These are phyloP conservation scores for Thuja plicata DNA, from an alignment of 83 land plant species.

Conservation along the genomic window DNA sequence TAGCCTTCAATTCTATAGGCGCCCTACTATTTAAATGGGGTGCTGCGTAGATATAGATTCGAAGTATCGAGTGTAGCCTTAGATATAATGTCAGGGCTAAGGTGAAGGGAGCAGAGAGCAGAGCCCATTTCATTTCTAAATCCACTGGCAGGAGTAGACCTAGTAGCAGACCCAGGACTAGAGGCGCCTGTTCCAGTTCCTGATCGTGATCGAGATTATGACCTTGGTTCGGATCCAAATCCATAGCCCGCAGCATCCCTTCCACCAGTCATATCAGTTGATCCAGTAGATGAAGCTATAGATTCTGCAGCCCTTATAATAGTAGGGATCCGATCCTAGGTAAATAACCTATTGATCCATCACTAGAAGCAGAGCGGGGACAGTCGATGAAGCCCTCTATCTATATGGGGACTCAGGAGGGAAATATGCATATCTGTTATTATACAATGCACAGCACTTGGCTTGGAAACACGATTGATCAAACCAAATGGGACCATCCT, in stretches of 20 bases:
- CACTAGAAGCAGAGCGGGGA: slow-evolving; percentile 1
- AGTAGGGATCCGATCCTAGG: not conserved
- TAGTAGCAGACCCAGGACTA: not conserved
- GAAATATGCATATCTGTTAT: not conserved
- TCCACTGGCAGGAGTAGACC: not conserved
- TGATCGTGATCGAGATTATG: not conserved
- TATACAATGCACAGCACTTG: slow-evolving; percentile 1
- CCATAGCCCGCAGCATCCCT: not conserved
- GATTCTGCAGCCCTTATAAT: no score
- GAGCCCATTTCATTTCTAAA: not conserved
- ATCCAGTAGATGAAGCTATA: not conserved
- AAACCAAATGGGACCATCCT: not conserved
- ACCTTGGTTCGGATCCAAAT: not conserved
- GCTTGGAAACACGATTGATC: slow-evolving; percentile 3
- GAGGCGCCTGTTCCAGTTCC: not conserved
- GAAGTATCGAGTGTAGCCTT: not conserved
- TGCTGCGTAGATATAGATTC: not conserved
- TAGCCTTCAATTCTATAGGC: no score
- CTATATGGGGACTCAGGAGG: not conserved
- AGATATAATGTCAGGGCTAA: not conserved
- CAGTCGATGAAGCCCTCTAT: not conserved
- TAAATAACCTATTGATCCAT: not conserved
- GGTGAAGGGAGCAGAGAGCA: not conserved
- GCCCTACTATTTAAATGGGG: not conserved
- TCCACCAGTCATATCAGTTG: not conserved